These are phyloP conservation scores for Cadophora sp. DNA, from an alignment of 2,329 filamentous ascomycete species.

Conservation along the genomic window DNA sequence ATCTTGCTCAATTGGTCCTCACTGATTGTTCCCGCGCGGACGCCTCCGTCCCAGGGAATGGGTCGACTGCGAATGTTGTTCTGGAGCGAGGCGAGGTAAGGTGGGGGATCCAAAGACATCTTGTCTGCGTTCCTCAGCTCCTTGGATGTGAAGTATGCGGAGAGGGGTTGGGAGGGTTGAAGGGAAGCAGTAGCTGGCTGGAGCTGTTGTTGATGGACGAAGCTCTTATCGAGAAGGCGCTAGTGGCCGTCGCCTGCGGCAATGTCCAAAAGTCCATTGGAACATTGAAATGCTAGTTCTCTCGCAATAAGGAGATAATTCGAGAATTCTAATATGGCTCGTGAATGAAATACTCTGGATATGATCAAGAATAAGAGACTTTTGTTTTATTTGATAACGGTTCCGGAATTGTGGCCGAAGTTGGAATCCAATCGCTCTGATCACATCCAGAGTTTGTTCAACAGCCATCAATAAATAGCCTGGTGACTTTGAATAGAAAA, in stretches of 20 bases:
- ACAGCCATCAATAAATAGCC: no score
- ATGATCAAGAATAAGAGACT: no score
- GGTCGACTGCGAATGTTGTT: conserved; percentile 96
- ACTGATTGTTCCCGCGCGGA: conserved; percentile 90
- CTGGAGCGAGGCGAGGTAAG: conserved; percentile 86
- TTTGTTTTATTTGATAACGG: no score
- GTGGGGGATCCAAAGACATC: conserved; percentile 93
- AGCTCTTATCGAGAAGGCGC: conserved; percentile 42
- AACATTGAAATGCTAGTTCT: conserved; percentile 1
- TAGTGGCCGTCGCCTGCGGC: conserved; percentile 17
- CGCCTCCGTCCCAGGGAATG: conserved; percentile 97
- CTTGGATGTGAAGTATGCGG: conserved; percentile 25
- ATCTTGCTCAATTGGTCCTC: conserved; percentile 95
- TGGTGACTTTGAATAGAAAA: no score
- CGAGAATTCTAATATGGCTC: neutral
- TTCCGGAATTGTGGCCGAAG: no score
- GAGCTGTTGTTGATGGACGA: conserved; percentile 38
- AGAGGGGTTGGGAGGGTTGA: conserved; percentile 26
- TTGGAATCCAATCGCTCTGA: no score
- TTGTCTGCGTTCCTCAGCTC: conserved; percentile 35
- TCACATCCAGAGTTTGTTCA: no score
- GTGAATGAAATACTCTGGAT: neutral
- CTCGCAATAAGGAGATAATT: neutral
- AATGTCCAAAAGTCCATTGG: neutral
- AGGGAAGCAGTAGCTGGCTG: conserved; percentile 25